Conservation (phyloP, 2,329 filamentous ascomycete species). For the Ascosphaera acerosa region DNA sequence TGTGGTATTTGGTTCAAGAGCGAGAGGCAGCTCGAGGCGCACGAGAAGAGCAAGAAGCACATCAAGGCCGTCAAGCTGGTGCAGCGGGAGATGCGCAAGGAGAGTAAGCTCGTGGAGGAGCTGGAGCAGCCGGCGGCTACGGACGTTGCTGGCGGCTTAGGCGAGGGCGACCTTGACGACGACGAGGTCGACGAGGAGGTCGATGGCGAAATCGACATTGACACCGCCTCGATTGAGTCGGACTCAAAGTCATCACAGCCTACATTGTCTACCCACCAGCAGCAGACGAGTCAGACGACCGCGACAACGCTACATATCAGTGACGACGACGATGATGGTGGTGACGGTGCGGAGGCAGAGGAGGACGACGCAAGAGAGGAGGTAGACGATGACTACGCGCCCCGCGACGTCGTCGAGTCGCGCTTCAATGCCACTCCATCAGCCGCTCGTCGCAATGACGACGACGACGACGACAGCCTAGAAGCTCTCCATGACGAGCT, state of each 20-base stretch:
- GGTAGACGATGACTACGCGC: slow-evolving; percentile 18
- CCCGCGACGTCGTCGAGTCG: slow-evolving; percentile 17
- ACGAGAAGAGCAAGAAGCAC: slow-evolving; percentile 95
- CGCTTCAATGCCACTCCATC: slow-evolving; percentile 9
- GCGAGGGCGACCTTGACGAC: slow-evolving; percentile 2
- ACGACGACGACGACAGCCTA: slow-evolving; percentile 7
- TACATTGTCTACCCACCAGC: too few species aligned
- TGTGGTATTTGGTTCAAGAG: too few species aligned
- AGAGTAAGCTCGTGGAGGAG: slow-evolving; percentile 31
- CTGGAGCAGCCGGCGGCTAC: slow-evolving; percentile 5
- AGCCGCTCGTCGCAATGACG: slow-evolving; percentile 5
- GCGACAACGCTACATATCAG: too few species aligned
- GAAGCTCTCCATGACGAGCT: slow-evolving; percentile 5
- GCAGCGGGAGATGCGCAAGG: slow-evolving; percentile 55
- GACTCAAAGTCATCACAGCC: too few species aligned
- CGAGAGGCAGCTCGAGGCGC: slow-evolving; percentile 69
- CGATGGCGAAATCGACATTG: too few species aligned
- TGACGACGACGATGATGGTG: slow-evolving; percentile 4
- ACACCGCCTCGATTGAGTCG: too few species aligned
- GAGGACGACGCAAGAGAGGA: slow-evolving; percentile 2
- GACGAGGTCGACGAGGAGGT: slow-evolving; percentile 3
- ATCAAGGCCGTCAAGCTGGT: slow-evolving; percentile 62
- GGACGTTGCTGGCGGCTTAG: slow-evolving; percentile 4
- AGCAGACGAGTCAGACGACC: too few species aligned
- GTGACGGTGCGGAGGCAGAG: slow-evolving; percentile 2